phyloP scores from a whole-genome alignment of 2,329 filamentous ascomycete species.

The Penicillium sp. region DNA sequence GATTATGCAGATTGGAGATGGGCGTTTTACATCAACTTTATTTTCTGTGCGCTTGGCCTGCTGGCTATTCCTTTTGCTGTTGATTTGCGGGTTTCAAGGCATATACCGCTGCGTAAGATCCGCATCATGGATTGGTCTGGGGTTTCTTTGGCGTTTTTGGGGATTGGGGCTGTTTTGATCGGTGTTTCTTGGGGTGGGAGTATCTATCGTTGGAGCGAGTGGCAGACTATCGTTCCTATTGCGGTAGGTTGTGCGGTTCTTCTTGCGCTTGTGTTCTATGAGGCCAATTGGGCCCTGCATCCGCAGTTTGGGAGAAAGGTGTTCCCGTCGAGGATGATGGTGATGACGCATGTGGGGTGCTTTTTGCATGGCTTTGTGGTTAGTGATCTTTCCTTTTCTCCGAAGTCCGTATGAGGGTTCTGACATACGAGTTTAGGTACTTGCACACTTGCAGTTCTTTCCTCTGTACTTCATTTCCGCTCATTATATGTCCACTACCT shows the following conservation, averaged over 20 bases:
- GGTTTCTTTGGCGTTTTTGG: constrained; percentile 38
- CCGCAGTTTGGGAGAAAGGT: constrained; percentile 40
- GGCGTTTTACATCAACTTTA: constrained; percentile 33
- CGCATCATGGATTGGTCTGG: constrained; percentile 44
- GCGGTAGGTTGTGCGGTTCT: constrained; percentile 33
- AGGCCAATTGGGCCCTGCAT: constrained; percentile 32
- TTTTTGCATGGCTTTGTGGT: constrained; percentile 46
- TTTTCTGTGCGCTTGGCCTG: constrained; percentile 31
- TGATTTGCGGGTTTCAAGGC: constrained; percentile 26
- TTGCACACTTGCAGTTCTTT: constrained; percentile 43
- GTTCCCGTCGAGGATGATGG: constrained; percentile 36
- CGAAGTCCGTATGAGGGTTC: background rate
- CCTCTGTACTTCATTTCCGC: constrained; percentile 42
- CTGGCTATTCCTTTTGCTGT: constrained; percentile 32
- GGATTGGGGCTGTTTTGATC: constrained; percentile 40
- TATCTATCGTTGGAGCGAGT: constrained; percentile 39
- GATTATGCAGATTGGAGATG: constrained; percentile 27
- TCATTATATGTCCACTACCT: constrained; percentile 31
- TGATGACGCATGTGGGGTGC: constrained; percentile 42
- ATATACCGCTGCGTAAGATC: constrained; percentile 23
- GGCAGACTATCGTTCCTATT: constrained; percentile 41
- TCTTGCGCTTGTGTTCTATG: constrained; percentile 35
- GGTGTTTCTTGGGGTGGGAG: constrained; percentile 45
- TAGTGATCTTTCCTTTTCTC: constrained; percentile 16
- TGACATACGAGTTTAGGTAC: constrained; percentile 33